These are phyloP conservation scores for Thyridium curvatum DNA, from an alignment of 2,329 filamentous ascomycete genomes.

Conservation along the genomic window DNA sequence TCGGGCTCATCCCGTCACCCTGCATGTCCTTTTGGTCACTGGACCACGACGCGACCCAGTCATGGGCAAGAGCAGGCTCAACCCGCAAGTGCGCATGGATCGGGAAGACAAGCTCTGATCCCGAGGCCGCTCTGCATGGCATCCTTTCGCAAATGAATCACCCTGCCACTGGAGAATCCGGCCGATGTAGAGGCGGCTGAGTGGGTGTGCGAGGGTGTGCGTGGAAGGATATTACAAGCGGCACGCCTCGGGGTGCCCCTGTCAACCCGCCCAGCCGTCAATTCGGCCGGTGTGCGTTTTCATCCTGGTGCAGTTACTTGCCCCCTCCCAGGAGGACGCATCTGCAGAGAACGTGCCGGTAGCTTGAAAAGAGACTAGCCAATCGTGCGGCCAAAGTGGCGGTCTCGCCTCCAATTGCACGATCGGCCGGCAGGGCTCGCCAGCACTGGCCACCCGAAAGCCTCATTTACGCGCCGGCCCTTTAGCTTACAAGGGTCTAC, in stretches of 20 bases:
- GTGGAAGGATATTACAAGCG: too few relatives aligned
- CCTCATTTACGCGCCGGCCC: slow-evolving; percentile 46
- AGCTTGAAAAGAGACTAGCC: slow-evolving; percentile 15
- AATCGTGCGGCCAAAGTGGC: slow-evolving; percentile 30
- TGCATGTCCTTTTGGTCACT: slow-evolving; percentile 41
- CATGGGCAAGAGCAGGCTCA: slow-evolving; percentile 15
- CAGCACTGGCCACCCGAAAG: slow-evolving; percentile 37
- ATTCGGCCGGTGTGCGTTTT: slow-evolving; percentile 14
- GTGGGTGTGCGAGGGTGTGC: too few relatives aligned
- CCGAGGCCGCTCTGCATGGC: too few relatives aligned
- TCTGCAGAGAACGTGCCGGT: slow-evolving; percentile 4
- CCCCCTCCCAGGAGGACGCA: slow-evolving; percentile 10
- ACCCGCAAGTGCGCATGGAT: too few relatives aligned
- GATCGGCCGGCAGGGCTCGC: slow-evolving; percentile 30
- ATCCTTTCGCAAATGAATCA: too few relatives aligned
- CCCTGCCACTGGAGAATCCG: too few relatives aligned
- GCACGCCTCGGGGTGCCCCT: slow-evolving; percentile 1
- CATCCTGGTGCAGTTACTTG: too few relatives aligned
- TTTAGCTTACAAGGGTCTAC: slow-evolving; percentile 30
- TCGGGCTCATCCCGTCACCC: slow-evolving; percentile 22
- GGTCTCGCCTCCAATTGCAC: slow-evolving; percentile 41
- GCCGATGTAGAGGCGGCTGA: too few relatives aligned
- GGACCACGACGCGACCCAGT: slow-evolving; percentile 31
- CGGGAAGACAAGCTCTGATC: too few relatives aligned
- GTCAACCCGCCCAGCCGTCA: slow-evolving; percentile 21